phyloP scores from a whole-genome alignment of 306 rosid species.

The Dryas octopetala region DNA sequence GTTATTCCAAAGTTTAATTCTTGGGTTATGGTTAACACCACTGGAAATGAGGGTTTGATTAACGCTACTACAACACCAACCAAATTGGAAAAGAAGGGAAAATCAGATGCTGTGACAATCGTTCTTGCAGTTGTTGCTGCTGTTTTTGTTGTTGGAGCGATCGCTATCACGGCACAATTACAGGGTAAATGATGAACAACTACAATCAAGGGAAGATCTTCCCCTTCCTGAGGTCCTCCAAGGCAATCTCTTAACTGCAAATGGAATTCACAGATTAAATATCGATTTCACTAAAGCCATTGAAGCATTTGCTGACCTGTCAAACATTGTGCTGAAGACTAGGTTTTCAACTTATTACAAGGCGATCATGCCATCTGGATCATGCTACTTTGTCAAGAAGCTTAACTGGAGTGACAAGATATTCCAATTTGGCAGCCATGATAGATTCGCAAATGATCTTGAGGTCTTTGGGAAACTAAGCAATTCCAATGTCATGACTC shows the following conservation, averaged over 20 bases:
- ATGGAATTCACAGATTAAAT: constrained; percentile 67
- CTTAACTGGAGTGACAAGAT: constrained; percentile 79
- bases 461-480: constrained; percentile 66
- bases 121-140: constrained; percentile 51
- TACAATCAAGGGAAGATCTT: constrained; percentile 38
- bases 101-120: constrained; percentile 38
- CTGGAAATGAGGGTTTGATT: constrained; percentile 32
- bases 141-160: constrained; percentile 37
- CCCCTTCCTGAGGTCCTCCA: constrained; percentile 48
- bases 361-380: constrained; percentile 71
- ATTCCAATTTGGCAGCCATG: constrained; percentile 56
- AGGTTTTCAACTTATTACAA: constrained; percentile 81
- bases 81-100: constrained; percentile 23
- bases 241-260: constrained; percentile 55
- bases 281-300: constrained; percentile 74
- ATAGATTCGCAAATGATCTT: constrained; percentile 55
- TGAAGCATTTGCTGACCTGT: constrained; percentile 56
- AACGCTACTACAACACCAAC: background rate
- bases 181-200: constrained; percentile 47
- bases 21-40: constrained; percentile 15
- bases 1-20: constrained; percentile 20
- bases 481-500: constrained; percentile 93
- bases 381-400: constrained; percentile 75
- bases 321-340: constrained; percentile 64
- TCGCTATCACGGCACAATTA: constrained; percentile 44